These are phyloP conservation scores for Entomortierella chlamydospora DNA, from an alignment of 192 early-diverging fungal species.

Conservation along the genomic window DNA sequence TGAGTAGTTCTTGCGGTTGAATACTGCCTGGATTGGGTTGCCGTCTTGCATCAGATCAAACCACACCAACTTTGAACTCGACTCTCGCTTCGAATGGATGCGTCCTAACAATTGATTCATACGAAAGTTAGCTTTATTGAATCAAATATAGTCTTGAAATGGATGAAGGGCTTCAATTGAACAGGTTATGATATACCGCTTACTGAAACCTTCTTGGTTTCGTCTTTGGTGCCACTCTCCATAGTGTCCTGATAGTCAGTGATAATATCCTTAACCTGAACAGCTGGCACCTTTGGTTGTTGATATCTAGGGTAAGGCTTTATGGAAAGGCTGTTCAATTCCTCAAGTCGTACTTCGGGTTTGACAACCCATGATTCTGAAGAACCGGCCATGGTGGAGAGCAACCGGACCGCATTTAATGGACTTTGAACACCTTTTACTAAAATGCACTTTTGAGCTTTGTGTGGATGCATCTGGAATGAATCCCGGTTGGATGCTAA, in stretches of 20 bases:
- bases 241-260: constrained; percentile 18
- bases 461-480: not conserved
- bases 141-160: not conserved
- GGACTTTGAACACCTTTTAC: not conserved
- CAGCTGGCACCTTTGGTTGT: constrained; percentile 6
- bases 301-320: constrained; percentile 45
- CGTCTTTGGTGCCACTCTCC: constrained; percentile 29
- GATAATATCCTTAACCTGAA: constrained; percentile 21
- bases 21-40: constrained; percentile 72
- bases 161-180: not conserved
- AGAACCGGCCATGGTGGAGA: not conserved
- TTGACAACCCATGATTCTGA: constrained; percentile 6
- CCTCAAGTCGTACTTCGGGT: constrained; percentile 31
- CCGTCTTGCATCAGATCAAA: constrained; percentile 74
- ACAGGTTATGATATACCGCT: constrained; percentile 11
- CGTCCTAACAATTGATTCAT: constrained; percentile 57
- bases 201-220: constrained; percentile 22
- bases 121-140: not conserved
- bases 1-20: constrained; percentile 59
- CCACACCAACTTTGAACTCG: constrained; percentile 80
- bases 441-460: not conserved
- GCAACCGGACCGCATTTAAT: not conserved
- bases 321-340: constrained; percentile 20
- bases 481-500: not conserved
- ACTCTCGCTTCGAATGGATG: constrained; percentile 74